These are phyloP conservation scores for Penicillium sclerotigenum DNA, from an alignment of 2,329 filamentous ascomycete genomes.

Conservation along the genomic window DNA sequence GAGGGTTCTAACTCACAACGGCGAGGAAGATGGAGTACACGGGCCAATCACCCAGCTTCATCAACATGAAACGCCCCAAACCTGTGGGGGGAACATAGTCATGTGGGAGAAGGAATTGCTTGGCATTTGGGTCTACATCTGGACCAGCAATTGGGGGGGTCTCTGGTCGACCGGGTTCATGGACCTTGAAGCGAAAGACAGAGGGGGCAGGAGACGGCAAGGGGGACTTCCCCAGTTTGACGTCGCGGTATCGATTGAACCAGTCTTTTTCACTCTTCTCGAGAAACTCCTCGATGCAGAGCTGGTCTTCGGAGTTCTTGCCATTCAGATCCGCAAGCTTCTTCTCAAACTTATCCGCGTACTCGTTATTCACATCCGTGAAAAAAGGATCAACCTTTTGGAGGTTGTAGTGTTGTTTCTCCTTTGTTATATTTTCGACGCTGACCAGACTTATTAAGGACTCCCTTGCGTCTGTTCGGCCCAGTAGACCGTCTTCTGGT, in stretches of 20 bases:
- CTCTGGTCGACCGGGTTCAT: conserved; percentile 29
- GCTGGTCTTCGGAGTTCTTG: conserved; percentile 54
- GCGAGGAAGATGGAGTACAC: conserved; percentile 61
- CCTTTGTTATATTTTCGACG: conserved; percentile 52
- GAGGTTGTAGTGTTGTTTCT: conserved; percentile 59
- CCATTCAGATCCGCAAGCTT: conserved; percentile 55
- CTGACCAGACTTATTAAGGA: conserved; percentile 49
- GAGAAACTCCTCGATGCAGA: conserved; percentile 65
- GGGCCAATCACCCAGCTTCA: conserved; percentile 61
- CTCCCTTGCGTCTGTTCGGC: conserved; percentile 38
- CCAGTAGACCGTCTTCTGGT: neutral
- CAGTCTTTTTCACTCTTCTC: conserved; percentile 65
- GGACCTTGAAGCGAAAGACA: conserved; percentile 2
- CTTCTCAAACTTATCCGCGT: conserved; percentile 57
- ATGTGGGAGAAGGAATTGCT: conserved; percentile 52
- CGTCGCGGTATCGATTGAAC: conserved; percentile 58
- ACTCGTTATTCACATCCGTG: conserved; percentile 61
- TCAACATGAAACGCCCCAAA: conserved; percentile 54
- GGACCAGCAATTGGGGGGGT: conserved; percentile 29
- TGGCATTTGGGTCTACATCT: conserved; percentile 39
- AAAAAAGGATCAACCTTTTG: conserved; percentile 68
- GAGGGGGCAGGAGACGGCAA: conserved; percentile 30
- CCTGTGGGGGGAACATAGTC: conserved; percentile 58
- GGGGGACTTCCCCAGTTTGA: conserved; percentile 53
- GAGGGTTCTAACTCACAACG: conserved; percentile 28